Evolutionary conservation across 2,329 filamentous ascomycete species (phyloP).

Genomic region (Colletotrichum sidae): DNA sequence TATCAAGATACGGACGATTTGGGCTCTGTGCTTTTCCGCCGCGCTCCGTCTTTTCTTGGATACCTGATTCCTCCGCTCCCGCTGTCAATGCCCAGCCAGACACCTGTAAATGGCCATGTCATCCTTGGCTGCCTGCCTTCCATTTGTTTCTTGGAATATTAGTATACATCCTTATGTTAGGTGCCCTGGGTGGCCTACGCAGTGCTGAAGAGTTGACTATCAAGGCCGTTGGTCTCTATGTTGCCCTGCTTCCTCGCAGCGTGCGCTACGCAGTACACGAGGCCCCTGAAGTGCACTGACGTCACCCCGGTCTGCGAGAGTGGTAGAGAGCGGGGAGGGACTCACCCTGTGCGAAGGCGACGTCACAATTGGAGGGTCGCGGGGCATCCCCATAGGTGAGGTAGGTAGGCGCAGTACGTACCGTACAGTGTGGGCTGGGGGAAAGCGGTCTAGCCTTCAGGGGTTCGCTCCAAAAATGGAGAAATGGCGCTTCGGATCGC

Average conservation of each 20-base stretch:
- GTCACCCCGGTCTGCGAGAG: slow-evolving; percentile 20
- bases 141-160: too few relatives aligned
- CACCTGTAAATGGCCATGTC: too few relatives aligned
- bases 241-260: neutral
- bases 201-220: neutral
- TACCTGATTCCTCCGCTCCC: too few relatives aligned
- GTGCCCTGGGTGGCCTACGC: neutral
- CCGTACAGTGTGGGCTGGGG: too few relatives aligned
- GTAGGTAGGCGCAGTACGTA: too few relatives aligned
- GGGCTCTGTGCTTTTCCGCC: too few relatives aligned
- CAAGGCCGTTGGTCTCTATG: neutral
- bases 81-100: too few relatives aligned
- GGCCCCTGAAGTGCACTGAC: slow-evolving; percentile 15
- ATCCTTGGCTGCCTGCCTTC: too few relatives aligned
- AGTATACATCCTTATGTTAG: too few relatives aligned
- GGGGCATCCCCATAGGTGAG: neutral
- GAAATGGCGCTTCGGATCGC: slow-evolving; percentile 28
- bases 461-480: slow-evolving; percentile 16
- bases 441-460: slow-evolving; percentile 1
- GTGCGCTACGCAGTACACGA: neutral
- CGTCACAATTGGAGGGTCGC: slow-evolving; percentile 30
- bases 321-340: slow-evolving; percentile 4
- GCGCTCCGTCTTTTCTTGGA: too few relatives aligned
- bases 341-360: slow-evolving; percentile 10
- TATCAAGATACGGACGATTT: too few relatives aligned